Evolutionary conservation across 2,329 filamentous ascomycete genomes (phyloP), one percentile per base, ranked within the genome.

Genomic region (Fusarium multiceps): DNA sequence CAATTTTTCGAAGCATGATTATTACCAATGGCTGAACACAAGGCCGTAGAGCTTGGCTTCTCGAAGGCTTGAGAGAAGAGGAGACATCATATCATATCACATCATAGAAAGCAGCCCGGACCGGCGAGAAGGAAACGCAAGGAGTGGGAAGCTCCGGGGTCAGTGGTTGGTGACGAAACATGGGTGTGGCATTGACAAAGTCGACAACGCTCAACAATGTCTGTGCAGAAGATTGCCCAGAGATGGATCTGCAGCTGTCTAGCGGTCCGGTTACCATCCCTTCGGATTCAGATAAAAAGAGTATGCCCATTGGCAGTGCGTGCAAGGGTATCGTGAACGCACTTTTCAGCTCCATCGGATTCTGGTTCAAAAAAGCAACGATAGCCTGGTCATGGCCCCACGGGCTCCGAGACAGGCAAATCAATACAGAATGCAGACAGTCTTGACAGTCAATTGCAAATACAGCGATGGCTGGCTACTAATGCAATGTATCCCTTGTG

Each of bases 171-270:
- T 34, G 27, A 46, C 28, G n/a, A 43, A 49, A 23, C 56, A 53
- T 28, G 66, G 40, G 25, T 27, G 20, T 55, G 41, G 34, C n/a
- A 45, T 37, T 48, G 28, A 40, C 37, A 37, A n/a, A 37, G 34
- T 46, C n/a, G n/a, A 28, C 30, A 30, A 50, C 45, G 45, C 49
- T 41, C 58, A 68, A 34, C 47, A 45, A 62, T 65, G 58, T 42
- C 60, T 27, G 45, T 56, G 50, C 56, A 41, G 64, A 55, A 55
- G 45, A 54, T 47, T 59, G 46, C 34, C 34, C 18, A 37, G 45
- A 63, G 56, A 62, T 67, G 64, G 73, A 74, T 72, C 67, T 65
- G 58, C 64, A 74, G 56, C 41, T 49, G n/a, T 69, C 58, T 67
- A 62, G 53, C 58, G 57, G 63, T 51, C 30, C 55, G 46, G 63